Conservation (phyloP, 768 basidiomycete genomes). For the Pleurotus giganteus region DNA sequence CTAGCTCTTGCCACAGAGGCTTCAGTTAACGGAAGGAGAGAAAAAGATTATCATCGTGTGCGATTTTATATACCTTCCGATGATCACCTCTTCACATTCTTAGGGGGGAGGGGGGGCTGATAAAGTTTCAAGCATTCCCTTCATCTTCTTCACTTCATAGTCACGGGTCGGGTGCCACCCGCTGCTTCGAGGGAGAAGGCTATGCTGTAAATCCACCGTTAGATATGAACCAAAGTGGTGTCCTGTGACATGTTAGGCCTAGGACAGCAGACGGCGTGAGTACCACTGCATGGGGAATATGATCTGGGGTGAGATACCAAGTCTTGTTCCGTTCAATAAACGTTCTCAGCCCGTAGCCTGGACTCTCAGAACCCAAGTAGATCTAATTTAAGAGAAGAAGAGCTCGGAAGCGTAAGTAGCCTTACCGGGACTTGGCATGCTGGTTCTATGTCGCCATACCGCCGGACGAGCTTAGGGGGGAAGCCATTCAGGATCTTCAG, state of each 20-base stretch:
- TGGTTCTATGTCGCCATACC: too few species aligned
- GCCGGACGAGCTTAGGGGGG: too few species aligned
- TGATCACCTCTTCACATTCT: neutral
- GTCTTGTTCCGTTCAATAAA: slow-evolving; percentile 6
- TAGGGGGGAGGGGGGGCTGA: neutral
- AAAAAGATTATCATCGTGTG: neutral
- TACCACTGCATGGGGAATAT: neutral
- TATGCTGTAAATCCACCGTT: neutral
- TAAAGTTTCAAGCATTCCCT: neutral
- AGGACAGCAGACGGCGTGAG: neutral
- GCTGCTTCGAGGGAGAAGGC: too few species aligned
- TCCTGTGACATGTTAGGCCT: neutral
- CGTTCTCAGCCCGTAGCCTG: neutral
- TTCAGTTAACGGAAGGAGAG: neutral
- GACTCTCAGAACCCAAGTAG: neutral
- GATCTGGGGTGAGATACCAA: slow-evolving; percentile 1
- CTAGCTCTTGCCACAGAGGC: neutral
- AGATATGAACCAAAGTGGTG: neutral
- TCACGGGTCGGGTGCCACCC: neutral
- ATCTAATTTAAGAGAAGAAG: too few species aligned
- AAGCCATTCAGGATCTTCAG: too few species aligned
- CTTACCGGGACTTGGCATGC: too few species aligned
- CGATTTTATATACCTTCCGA: neutral
- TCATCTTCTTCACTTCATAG: neutral
- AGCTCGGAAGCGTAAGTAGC: too few species aligned